Conservation (phyloP, 179 eudicot species). For the Gypsophila paniculata region DNA sequence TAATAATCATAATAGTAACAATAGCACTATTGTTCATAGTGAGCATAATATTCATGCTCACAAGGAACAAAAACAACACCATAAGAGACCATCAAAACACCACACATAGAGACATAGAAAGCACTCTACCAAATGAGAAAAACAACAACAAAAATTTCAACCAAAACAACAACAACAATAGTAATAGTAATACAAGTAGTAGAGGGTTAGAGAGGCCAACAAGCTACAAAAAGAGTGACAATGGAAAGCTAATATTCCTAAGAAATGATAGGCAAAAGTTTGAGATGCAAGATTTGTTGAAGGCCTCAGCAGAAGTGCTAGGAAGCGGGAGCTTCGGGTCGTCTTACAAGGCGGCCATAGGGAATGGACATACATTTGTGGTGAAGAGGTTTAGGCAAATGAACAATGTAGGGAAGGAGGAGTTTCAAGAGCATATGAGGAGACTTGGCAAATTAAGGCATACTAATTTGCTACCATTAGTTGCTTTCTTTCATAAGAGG, state of each 20-base stretch:
- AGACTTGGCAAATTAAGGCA: slow-evolving; percentile 68
- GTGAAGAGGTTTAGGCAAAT: slow-evolving; percentile 81
- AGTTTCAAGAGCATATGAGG: slow-evolving; percentile 68
- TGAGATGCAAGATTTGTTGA: slow-evolving; percentile 68
- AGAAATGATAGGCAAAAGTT: slow-evolving; percentile 56
- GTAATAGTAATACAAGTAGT: too few species aligned
- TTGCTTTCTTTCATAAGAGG: slow-evolving; percentile 70
- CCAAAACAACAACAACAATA: neutral
- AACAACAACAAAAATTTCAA: slow-evolving; percentile 6
- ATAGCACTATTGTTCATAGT: slow-evolving; percentile 30
- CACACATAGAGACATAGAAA: slow-evolving; percentile 22
- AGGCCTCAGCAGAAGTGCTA: slow-evolving; percentile 74
- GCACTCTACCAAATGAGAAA: slow-evolving; percentile 18
- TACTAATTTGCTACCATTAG: slow-evolving; percentile 64
- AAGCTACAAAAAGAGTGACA: slow-evolving; percentile 41
- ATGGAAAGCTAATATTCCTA: slow-evolving; percentile 56
- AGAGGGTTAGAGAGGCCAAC: slow-evolving; percentile 34
- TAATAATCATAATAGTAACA: slow-evolving; percentile 35
- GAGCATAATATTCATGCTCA: slow-evolving; percentile 20
- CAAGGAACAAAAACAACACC: neutral
- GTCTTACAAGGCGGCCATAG: slow-evolving; percentile 66
- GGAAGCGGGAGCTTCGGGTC: slow-evolving; percentile 94
- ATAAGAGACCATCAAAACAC: slow-evolving; percentile 16
- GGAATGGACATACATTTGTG: slow-evolving; percentile 47
- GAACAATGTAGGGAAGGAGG: slow-evolving; percentile 67